Evolutionary conservation across 2,329 filamentous ascomycete species (phyloP).

Genomic region (Stenocarpella maydis): DNA sequence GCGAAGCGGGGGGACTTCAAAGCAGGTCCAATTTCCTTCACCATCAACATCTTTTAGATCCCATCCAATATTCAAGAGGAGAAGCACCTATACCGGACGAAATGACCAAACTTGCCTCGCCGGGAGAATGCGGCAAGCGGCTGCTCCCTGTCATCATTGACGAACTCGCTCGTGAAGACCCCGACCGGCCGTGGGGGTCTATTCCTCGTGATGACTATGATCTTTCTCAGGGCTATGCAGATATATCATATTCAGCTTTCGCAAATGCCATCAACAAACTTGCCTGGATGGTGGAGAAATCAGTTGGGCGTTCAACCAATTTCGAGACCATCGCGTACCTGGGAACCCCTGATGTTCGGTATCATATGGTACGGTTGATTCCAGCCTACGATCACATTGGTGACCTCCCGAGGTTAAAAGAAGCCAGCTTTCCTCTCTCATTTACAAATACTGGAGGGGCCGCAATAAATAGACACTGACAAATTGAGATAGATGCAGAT

Average conservation of each 20-base stretch:
- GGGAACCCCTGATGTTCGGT: constrained; percentile 36
- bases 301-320: constrained; percentile 31
- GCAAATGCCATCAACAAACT: constrained; percentile 38
- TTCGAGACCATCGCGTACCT: constrained; percentile 37
- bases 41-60: background rate
- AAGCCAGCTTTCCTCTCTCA: too few species aligned
- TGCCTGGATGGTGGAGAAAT: constrained; percentile 35
- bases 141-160: constrained; percentile 36
- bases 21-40: background rate
- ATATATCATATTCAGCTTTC: constrained; percentile 35
- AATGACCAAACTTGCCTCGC: background rate
- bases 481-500: constrained; percentile 32
- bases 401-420: too few species aligned
- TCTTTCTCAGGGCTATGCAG: constrained; percentile 36
- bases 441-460: too few species aligned
- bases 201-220: constrained; percentile 38
- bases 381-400: too few species aligned
- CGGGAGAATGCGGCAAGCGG: constrained; percentile 24
- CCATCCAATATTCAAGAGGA: background rate
- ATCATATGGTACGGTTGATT: constrained; percentile 33
- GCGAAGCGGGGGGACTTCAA: background rate
- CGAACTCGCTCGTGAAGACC: constrained; percentile 33
- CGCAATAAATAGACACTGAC: background rate
- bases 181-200: constrained; percentile 36
- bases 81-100: background rate